Evolutionary conservation across 495 filamentous ascomycete species (phyloP), one percentile per base, ranked within the genome.

Genomic region (Hypoxylon cercidicola): DNA sequence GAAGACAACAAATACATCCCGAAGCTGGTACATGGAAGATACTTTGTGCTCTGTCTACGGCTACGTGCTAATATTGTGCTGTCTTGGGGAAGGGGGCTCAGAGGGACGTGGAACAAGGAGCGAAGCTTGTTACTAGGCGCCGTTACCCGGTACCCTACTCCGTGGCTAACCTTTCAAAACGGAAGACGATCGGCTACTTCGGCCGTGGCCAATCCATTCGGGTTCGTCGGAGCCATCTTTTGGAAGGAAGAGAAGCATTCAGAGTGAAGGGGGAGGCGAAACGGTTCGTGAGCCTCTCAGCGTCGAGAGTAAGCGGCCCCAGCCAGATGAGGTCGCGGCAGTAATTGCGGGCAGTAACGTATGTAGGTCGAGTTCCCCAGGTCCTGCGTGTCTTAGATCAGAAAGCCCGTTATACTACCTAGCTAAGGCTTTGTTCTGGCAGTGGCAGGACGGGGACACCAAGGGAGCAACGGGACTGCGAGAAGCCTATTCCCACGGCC

Each of bases 131-230:
- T 25, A 43, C 55, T 52, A 54, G 11, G 55, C 59, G 55, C 44
- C 49, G 49, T 62, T 55, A 59, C 55, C 49, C 54, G 49, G 54
- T 35, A 37, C 44, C 41, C 39, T 45, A 58, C 39, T 59, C 60
- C 65, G 65, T 55, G 59, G 59, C 59, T 51, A 63, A 59, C 65
- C 65, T 63, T 60, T 63, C 46, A 60, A 68, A 60, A 55, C 65
- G 49, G 43, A 51, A 37, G 50, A 45, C 55, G 47, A 35, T 37
- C 30, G 63, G 37, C 32, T 35, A 49, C 23, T 21, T 60, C 20
- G 35, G 21, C 18, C 18, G 49, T 16, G 32, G 48, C 18, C 20
- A 34, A 30, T 62, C 47, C 43, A 12, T 49, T 50, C 45, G 21
- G 45, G 41, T 54, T 40, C 35, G 37, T 49, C 54, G 58, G 59